Base-by-base conservation (phyloP, 495 filamentous ascomycete species). In the Zalerion maritima region DNA sequence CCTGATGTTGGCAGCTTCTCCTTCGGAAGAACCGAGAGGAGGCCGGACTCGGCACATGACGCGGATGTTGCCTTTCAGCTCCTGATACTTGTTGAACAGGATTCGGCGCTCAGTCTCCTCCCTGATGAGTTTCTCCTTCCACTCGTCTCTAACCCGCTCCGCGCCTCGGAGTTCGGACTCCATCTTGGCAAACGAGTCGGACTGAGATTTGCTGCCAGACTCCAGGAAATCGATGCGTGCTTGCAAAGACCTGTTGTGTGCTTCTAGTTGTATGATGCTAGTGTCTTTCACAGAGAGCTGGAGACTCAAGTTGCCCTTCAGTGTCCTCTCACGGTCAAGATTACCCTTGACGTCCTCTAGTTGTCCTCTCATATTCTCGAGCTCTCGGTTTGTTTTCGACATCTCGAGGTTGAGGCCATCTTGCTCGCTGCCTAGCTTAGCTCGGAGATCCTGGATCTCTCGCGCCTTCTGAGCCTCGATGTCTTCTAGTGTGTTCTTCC, bases 1-100 rank as follows among this genome's bases (percentile, higher is more conserved):
- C 4, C 59, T 62, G 31, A 96, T 77, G 29, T 72, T 71, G 17
- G 75, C 68, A 14, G 64, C 62, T 2, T 78, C 71, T 1, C 55
- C 57, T 12, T 71, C 62, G 22, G 70, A 62, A 6, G 40, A 35
- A 29, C 52, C 47, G 3, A 89, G 60, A 0, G 78, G 61, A 2
- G 91, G 89, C n/a, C 91, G 80, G 18, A 94, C 86, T 43, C 89
- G 75, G 50, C 86, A 94, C 67, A 96, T 96, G 21, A 99, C 89
- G 6, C 89, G 80, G 40, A 99, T 99, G 41, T 99, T 99, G 32
- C 89, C 89, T 52, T 94, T 94, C n/a, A 99, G 67, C 41, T 99
- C 91, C 48, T 96, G 86, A 20, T 96, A 85, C 50, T 93, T 86
- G 48, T 96, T 94, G 59, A 94, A 92, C 6, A 99, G 70, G 42